Evolutionary conservation across 2,329 filamentous ascomycete species (phyloP).

Genomic region (Trichophaea hybrida): DNA sequence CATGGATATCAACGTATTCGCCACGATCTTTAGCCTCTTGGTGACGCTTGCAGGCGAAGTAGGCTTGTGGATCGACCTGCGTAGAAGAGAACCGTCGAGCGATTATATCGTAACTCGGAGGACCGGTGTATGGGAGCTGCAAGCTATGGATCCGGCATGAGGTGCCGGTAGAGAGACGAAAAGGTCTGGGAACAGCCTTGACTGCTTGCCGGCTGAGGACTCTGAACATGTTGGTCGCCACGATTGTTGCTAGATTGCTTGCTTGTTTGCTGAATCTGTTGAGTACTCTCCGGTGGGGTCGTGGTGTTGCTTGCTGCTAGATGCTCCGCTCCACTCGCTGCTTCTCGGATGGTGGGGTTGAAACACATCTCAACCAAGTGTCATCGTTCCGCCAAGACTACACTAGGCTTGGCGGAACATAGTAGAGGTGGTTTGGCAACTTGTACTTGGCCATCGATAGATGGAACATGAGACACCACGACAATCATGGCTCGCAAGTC

Average conservation of each 20-base stretch:
- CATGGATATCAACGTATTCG: constrained; percentile 12
- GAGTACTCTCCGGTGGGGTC: constrained; percentile 1
- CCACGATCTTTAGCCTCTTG: constrained; percentile 7
- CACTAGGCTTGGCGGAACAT: background rate
- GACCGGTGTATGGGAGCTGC: constrained; percentile 4
- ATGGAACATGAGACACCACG: constrained; percentile 9
- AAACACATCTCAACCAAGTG: constrained; percentile 6
- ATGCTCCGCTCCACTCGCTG: background rate
- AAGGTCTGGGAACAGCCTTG: constrained; percentile 6
- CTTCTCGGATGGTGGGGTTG: constrained; percentile 7
- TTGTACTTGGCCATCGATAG: too few relatives aligned
- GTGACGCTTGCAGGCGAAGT: constrained; percentile 2
- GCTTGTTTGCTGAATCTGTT: too few relatives aligned
- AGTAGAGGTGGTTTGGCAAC: too few relatives aligned
- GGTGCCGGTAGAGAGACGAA: background rate
- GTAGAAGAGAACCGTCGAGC: background rate
- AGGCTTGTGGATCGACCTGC: constrained; percentile 7
- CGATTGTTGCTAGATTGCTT: constrained; percentile 4
- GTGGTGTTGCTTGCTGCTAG: background rate
- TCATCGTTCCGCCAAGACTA: too few relatives aligned
- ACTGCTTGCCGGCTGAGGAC: too few relatives aligned
- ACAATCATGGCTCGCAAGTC: constrained; percentile 9
- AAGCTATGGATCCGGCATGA: constrained; percentile 7
- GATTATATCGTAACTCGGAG: constrained; percentile 9
- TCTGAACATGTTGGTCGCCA: constrained; percentile 8